Conservation (phyloP, 2,329 filamentous ascomycete species). For the Cercospora sp. region DNA sequence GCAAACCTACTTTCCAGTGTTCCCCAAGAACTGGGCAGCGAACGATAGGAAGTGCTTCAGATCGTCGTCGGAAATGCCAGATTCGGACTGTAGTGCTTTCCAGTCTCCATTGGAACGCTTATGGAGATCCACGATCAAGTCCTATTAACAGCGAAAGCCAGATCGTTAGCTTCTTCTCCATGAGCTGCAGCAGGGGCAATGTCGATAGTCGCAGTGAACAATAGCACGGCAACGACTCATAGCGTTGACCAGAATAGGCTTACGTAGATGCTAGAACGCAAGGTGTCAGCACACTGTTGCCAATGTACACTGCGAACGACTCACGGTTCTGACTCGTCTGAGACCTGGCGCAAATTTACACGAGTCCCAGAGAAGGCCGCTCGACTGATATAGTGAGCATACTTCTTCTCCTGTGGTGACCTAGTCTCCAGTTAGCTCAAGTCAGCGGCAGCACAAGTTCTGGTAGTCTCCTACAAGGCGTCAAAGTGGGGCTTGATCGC, state of each 20-base stretch:
- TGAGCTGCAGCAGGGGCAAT: not conserved
- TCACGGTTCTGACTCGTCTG: constrained; percentile 49
- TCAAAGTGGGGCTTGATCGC: constrained; percentile 94
- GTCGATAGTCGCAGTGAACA: not conserved
- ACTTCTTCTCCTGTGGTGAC: constrained; percentile 66
- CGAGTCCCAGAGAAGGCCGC: constrained; percentile 53
- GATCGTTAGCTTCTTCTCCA: not conserved
- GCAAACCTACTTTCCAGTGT: constrained; percentile 51
- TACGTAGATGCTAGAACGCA: constrained; percentile 1
- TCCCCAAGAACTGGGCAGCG: constrained; percentile 54
- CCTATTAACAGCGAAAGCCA: constrained; percentile 46
- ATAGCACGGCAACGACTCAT: not conserved
- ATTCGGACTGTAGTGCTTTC: constrained; percentile 46
- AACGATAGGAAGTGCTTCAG: constrained; percentile 46
- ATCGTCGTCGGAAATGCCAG: constrained; percentile 46
- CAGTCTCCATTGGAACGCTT: constrained; percentile 51
- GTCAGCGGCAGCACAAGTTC: not conserved
- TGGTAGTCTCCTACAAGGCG: constrained; percentile 49
- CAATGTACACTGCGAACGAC: not conserved
- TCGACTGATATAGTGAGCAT: constrained; percentile 82
- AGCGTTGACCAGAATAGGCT: not conserved
- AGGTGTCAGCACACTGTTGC: not conserved
- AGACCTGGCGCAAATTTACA: constrained; percentile 56
- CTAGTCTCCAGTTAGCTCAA: not conserved
- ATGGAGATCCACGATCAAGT: constrained; percentile 56